Conservation (phyloP, 768 basidiomycete genomes). For the Auricularia cornea region DNA sequence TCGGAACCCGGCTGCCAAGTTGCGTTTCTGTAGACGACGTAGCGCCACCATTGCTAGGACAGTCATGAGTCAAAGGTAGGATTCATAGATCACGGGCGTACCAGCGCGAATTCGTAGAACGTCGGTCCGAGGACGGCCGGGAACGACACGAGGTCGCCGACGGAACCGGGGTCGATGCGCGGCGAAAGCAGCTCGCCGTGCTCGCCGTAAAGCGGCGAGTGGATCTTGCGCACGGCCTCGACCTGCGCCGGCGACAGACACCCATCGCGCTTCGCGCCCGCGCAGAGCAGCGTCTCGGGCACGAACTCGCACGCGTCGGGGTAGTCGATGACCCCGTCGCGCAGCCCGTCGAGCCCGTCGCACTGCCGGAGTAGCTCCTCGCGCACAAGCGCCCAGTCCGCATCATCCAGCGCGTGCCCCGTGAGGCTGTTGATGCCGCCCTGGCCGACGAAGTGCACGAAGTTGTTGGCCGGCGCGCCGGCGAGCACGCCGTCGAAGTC, state of each 20-base stretch:
- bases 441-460: background rate
- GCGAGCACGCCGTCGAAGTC: slow-evolving; percentile 27
- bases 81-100: no score
- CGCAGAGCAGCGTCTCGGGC: slow-evolving; percentile 21
- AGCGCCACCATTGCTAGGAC: no score
- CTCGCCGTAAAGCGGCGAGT: slow-evolving; percentile 19
- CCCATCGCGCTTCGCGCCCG: slow-evolving; percentile 3
- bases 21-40: no score
- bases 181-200: slow-evolving; percentile 18
- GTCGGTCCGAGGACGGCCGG: no score
- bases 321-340: slow-evolving; percentile 23
- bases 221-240: slow-evolving; percentile 18
- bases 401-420: no score
- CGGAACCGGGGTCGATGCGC: slow-evolving; percentile 21
- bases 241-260: slow-evolving; percentile 23
- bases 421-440: no score
- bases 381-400: slow-evolving; percentile 15
- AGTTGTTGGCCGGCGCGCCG: slow-evolving; percentile 23
- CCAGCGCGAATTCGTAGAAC: no score
- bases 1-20: no score
- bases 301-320: slow-evolving; percentile 21
- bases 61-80: no score
- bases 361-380: slow-evolving; percentile 25
- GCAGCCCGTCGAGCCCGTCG: slow-evolving; percentile 23
- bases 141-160: no score